Percentiles rank a stretch among this genome's conserved stretches.
Evolutionary conservation across 768 basidiomycete species (phyloP).

Genomic region (Leccinum variicolor): DNA sequence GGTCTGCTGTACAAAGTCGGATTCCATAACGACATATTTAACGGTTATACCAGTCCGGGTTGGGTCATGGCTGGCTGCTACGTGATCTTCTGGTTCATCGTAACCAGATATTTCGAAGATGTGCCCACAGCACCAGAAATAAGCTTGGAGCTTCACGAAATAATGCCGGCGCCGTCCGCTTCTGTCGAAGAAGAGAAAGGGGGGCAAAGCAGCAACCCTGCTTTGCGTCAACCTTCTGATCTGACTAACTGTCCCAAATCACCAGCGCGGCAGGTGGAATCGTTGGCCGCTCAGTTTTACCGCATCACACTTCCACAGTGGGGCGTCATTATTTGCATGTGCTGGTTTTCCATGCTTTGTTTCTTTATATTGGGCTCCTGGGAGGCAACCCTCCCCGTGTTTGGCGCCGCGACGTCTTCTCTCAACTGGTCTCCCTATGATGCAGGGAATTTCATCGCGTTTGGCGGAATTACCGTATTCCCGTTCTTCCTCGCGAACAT

Average conservation of each 20-base stretch:
- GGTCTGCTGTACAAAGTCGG: slow-evolving; percentile 53
- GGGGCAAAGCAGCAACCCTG: not conserved
- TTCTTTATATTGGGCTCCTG: slow-evolving; percentile 41
- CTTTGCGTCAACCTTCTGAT: not conserved
- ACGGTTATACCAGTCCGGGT: slow-evolving; percentile 65
- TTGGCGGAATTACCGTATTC: slow-evolving; percentile 58
- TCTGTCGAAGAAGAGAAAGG: slow-evolving; percentile 33
- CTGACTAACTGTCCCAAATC: not conserved
- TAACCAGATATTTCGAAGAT: slow-evolving; percentile 34
- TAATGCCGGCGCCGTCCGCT: not conserved
- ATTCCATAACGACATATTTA: slow-evolving; percentile 54
- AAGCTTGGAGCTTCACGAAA: slow-evolving; percentile 8
- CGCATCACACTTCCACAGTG: not conserved
- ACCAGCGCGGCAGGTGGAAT: not conserved
- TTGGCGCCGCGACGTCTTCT: slow-evolving; percentile 39
- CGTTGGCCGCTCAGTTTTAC: not conserved
- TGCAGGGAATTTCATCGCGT: slow-evolving; percentile 68
- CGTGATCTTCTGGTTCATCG: not conserved
- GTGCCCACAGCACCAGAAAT: slow-evolving; percentile 23
- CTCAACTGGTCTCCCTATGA: slow-evolving; percentile 60
- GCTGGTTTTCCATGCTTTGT: slow-evolving; percentile 70
- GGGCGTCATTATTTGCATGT: slow-evolving; percentile 48
- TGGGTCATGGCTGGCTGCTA: slow-evolving; percentile 48
- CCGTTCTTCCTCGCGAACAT: slow-evolving; percentile 67
- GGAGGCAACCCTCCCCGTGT: slow-evolving; percentile 65